Evolutionary conservation across 2,329 filamentous ascomycete species (phyloP), one percentile per base, ranked within the genome.

Genomic region (Nothomitra cinnamomea): DNA sequence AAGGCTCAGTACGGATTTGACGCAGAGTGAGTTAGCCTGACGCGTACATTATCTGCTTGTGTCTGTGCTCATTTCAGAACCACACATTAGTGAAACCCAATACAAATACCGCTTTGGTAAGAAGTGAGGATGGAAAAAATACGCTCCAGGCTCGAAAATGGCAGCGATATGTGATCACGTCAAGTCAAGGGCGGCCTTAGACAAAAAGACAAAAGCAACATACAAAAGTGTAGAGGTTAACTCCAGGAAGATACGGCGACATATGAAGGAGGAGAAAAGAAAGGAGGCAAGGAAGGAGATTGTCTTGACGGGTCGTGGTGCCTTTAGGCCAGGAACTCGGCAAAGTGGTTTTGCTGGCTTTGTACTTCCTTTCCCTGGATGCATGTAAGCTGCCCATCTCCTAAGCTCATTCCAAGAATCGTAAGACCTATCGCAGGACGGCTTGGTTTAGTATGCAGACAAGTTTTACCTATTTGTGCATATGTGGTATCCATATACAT

Each of bases 31-130:
- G 43, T n/a, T 21, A 10, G 28, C 21, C 42, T 25, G 38, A 28
- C 15, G 19, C 15, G 19, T 19, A 32, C 32, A 24, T 53, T 51
- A 17, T 22, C 21, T 28, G n/a, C n/a, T n/a, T n/a, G n/a, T n/a
- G n/a, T 41, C 13, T 7, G 42, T 50, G 35, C 32, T 54, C 63
- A 60, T n/a, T 41, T 62, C 57, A 10, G 61, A 61, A 24, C 52
- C 49, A 43, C 41, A 17, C 28, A 32, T 15, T 45, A 66, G 64
- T 35, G 61, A 60, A 15, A 51, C 58, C 40, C 60, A 65, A 51
- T 67, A 66, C 56, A 66, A 64, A 51, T 61, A 65, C 52, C 61
- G 62, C 2, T 60, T 66, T 57, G 17, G 6, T 25, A 62, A 57
- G 38, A 62, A 63, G 56, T 66, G 64, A 65, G 56, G 56, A 4